phyloP scores from a whole-genome alignment of 305 asterid species.

The Ajuga reptans region DNA sequence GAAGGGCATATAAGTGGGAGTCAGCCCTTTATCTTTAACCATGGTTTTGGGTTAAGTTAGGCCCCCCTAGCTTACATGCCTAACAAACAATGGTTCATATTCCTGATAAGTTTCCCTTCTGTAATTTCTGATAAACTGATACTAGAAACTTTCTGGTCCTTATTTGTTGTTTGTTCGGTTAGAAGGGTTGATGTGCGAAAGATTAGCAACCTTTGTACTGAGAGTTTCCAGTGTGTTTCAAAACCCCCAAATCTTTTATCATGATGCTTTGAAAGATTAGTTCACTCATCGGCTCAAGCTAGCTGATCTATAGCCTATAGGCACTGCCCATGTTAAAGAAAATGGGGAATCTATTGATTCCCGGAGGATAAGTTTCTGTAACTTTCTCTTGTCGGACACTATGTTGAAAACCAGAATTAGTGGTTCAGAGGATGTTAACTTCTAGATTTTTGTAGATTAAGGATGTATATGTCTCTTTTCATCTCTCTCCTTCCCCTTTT shows the following conservation, averaged over 20 bases:
- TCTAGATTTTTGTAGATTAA: too few relatives aligned
- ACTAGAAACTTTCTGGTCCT: background rate
- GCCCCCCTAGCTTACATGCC: too few relatives aligned
- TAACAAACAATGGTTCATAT: background rate
- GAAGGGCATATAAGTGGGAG: too few relatives aligned
- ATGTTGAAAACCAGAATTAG: too few relatives aligned
- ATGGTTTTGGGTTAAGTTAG: too few relatives aligned
- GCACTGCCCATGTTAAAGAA: background rate
- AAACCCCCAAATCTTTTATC: background rate
- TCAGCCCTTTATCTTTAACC: too few relatives aligned
- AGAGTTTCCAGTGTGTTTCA: background rate
- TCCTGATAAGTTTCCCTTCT: background rate
- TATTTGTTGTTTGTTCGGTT: background rate
- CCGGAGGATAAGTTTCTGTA: background rate
- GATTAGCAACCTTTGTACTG: background rate
- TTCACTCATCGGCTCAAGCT: background rate
- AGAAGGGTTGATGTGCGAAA: background rate
- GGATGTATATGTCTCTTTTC: background rate
- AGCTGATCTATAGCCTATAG: background rate
- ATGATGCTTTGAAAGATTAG: background rate
- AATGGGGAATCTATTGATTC: background rate
- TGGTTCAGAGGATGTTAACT: too few relatives aligned
- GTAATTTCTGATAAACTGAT: slow-evolving; percentile 3
- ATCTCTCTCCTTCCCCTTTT: background rate
- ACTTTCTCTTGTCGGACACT: background rate